Percentiles rank a stretch among this genome's conserved stretches.
phyloP scores from a whole-genome alignment of 805 yeast species.

The Monosporozyma aquatica region DNA sequence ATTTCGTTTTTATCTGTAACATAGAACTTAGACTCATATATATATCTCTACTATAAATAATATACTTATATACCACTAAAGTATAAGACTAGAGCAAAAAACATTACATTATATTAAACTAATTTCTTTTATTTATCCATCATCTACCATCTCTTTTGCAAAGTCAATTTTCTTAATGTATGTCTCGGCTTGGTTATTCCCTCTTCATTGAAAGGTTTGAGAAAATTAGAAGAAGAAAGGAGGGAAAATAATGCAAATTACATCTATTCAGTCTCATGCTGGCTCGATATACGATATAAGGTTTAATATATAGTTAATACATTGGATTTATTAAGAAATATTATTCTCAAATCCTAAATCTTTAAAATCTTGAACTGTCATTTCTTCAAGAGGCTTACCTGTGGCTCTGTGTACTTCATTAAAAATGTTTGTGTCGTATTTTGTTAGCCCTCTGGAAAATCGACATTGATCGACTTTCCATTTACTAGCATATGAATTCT shows the following conservation, averaged over 20 bases:
- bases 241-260: too few species aligned
- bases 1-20: conserved; percentile 1
- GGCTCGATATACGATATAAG: too few species aligned
- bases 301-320: too few species aligned
- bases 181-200: too few species aligned
- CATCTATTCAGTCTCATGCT: too few species aligned
- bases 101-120: too few species aligned
- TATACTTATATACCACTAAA: not conserved
- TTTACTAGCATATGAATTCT: not conserved
- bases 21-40: conserved; percentile 1
- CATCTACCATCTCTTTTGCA: too few species aligned
- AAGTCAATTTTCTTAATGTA: too few species aligned
- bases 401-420: conserved; percentile 11
- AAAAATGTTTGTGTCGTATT: conserved; percentile 40
- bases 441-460: conserved; percentile 58
- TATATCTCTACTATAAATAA: not conserved
- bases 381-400: conserved; percentile 8
- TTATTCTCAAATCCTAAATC: conserved; percentile 4
- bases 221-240: too few species aligned
- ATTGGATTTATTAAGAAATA: not conserved
- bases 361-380: conserved; percentile 11
- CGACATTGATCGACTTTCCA: conserved; percentile 3
- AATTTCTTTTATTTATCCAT: too few species aligned
- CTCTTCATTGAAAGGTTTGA: too few species aligned
- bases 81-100: too few species aligned